phyloP scores from a whole-genome alignment of 129 eudicot species.

The Scalesia atractyloides region DNA sequence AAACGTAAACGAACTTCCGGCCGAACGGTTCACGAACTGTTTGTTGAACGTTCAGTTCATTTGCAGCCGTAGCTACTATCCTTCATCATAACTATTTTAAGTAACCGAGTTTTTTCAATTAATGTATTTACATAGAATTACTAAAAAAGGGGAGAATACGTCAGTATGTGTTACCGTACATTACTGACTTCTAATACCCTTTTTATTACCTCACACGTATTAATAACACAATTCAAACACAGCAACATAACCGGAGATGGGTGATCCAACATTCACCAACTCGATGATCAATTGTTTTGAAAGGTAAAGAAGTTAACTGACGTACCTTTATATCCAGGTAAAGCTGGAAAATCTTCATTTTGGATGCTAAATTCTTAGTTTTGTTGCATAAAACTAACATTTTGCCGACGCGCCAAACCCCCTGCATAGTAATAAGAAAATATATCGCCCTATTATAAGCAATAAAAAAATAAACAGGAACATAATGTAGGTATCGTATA shows the following conservation, averaged over 20 bases:
- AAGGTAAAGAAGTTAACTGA: slow-evolving; percentile 22
- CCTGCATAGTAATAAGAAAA: slow-evolving; percentile 36
- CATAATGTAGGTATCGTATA: not conserved
- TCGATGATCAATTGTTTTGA: not conserved
- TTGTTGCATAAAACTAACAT: slow-evolving; percentile 71
- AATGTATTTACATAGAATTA: slow-evolving; percentile 12
- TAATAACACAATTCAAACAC: slow-evolving; percentile 9
- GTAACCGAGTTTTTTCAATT: slow-evolving; percentile 7
- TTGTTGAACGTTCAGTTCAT: too few relatives aligned
- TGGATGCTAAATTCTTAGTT: slow-evolving; percentile 90
- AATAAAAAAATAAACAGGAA: not conserved
- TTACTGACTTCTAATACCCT: not conserved
- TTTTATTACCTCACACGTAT: slow-evolving; percentile 11
- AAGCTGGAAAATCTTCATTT: slow-evolving; percentile 89
- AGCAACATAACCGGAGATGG: not conserved
- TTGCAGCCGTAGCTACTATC: not conserved
- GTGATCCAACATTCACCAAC: slow-evolving; percentile 19
- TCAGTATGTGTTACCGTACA: slow-evolving; percentile 7
- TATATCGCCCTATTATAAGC: not conserved
- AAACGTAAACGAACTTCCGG: too few relatives aligned
- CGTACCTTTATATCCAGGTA: slow-evolving; percentile 83
- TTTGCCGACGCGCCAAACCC: slow-evolving; percentile 72
- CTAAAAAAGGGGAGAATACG: slow-evolving; percentile 16
- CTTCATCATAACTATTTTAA: not conserved
- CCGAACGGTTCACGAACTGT: too few relatives aligned